Evolutionary conservation across 306 rosid genomes (phyloP).

Genomic region (Pyrus bretschneideri): DNA sequence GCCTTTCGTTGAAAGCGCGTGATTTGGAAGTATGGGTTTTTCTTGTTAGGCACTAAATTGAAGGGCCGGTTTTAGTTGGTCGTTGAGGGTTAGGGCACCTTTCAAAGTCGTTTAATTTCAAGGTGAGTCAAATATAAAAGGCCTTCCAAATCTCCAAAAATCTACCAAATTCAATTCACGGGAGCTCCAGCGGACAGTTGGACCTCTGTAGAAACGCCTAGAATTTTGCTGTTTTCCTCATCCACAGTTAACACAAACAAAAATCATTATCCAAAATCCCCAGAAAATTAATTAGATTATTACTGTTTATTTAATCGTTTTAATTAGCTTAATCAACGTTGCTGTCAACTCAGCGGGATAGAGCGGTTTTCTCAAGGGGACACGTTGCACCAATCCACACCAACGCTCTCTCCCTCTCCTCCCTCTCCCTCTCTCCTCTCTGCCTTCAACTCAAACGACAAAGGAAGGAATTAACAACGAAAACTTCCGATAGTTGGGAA

Average conservation of each 20-base stretch:
- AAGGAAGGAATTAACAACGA: background rate
- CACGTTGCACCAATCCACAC: slow-evolving; percentile 12
- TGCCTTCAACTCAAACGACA: background rate
- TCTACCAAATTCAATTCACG: background rate
- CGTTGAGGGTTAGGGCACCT: background rate
- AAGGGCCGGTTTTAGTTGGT: background rate
- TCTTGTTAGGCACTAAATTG: background rate
- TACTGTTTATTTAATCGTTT: background rate
- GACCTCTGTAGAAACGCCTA: background rate
- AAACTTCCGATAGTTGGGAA: background rate
- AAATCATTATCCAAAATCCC: background rate
- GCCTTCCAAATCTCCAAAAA: no score
- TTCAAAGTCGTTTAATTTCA: background rate
- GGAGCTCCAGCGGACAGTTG: background rate
- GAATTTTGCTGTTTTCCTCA: background rate
- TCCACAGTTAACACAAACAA: background rate
- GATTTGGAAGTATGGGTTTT: background rate
- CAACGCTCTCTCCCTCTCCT: background rate
- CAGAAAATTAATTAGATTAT: background rate
- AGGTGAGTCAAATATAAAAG: background rate
- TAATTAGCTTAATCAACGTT: background rate
- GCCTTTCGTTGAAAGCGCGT: background rate
- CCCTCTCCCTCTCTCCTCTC: background rate
- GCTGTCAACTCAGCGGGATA: background rate
- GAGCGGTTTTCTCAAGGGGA: background rate